Evolutionary conservation across 495 filamentous ascomycete species (phyloP).

Genomic region (Neurospora africana): DNA sequence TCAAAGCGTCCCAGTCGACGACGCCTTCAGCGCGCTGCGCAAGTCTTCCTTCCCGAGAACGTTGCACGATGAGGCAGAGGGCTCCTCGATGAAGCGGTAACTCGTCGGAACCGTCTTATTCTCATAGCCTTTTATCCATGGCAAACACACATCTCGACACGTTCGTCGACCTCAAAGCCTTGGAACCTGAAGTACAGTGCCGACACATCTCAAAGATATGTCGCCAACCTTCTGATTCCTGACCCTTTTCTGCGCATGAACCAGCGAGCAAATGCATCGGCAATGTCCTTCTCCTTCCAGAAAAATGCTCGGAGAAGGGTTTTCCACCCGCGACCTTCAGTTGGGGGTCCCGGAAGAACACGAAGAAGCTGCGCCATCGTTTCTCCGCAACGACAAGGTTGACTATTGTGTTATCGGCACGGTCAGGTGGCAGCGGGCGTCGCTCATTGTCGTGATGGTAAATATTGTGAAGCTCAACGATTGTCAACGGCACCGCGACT

Average conservation of each 20-base stretch:
- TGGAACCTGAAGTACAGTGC: background rate
- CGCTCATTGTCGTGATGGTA: conserved; percentile 1
- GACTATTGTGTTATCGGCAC: conserved; percentile 4
- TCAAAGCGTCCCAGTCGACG: conserved; percentile 1
- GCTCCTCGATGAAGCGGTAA: background rate
- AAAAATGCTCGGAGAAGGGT: conserved; percentile 1
- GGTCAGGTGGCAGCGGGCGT: conserved; percentile 1
- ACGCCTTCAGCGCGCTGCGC: background rate
- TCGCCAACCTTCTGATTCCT: background rate
- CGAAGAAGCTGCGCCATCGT: conserved; percentile 1
- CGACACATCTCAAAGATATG: background rate
- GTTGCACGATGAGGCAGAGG: background rate
- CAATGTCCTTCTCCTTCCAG: conserved; percentile 1
- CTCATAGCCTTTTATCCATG: conserved; percentile 1
- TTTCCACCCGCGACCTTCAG: conserved; percentile 3
- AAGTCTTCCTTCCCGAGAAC: conserved; percentile 2
- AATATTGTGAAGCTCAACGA: background rate
- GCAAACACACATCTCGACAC: conserved; percentile 4
- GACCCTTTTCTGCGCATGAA: conserved; percentile 1
- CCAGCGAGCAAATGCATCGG: background rate
- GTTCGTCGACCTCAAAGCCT: conserved; percentile 1
- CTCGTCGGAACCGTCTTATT: conserved; percentile 3
- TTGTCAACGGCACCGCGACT: background rate
- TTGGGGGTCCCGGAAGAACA: background rate
- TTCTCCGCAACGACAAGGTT: background rate